Evolutionary conservation across 73 alveolate genomes (phyloP), one percentile per base, ranked within the genome.

Genomic region (Effrenium voratum): DNA sequence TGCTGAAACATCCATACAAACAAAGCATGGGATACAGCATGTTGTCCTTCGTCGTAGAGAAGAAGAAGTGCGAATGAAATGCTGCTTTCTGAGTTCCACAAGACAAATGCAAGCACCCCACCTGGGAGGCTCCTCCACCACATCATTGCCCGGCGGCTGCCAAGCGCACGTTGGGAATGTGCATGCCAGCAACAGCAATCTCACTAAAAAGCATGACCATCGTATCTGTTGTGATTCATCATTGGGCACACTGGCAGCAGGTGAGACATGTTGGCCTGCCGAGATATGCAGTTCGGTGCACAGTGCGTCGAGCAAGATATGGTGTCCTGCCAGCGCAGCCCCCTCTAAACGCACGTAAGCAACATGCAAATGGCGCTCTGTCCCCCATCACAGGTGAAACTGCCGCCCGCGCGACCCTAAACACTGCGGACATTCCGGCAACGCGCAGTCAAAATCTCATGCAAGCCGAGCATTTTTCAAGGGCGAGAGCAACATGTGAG

Each of bases 121-220:
- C 95, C 95, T 88, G 44, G 95, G 95, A 60, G 95, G 95, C 49
- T 88, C 95, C 43, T 88, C 95, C 16, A 88, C 85, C 41, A 88
- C 95, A 66, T 88, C 95, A 38, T 88, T 66, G 60, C 95, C 95
- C 40, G 95, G 95, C 26, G 95, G 95, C 95, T 88, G 95, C n/a
- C n/a, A n/a, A 26, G 50, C 55, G 57, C 52, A 32, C 32, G 40
- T 19, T 12, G 91, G 45, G 34, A 32, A 80, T 19, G 6, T 60
- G 15, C 75, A 24, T 60, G 75, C 36, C 75, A 4, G 30, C 30
- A 8, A 24, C 34, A 36, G 6, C 3, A 8, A 60, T 19, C 15
- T 32, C 75, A 32, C 30, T 19, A 32, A 10, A 4, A 5, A 60
- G 16, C 30, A 32, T 19, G 40, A 3, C 75, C 3, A 60, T 4